phyloP scores from a whole-genome alignment of 148 eudicot genomes.

The Cornus kousa region DNA sequence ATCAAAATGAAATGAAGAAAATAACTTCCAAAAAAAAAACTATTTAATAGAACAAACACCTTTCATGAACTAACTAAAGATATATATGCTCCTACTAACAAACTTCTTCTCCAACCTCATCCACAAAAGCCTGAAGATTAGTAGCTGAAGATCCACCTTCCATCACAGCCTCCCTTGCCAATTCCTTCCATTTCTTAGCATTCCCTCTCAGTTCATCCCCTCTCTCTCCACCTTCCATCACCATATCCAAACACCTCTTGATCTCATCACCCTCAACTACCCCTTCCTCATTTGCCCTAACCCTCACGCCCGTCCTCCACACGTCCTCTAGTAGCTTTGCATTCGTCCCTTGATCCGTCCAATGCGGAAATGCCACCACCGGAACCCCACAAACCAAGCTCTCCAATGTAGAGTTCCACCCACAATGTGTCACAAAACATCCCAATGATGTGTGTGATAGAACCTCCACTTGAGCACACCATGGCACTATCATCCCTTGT shows the following conservation, averaged over 20 bases:
- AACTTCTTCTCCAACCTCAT: conserved; percentile 9
- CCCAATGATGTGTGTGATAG: conserved; percentile 24
- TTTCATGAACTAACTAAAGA: no score
- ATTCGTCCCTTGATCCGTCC: conserved; percentile 41
- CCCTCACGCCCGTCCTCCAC: conserved; percentile 37
- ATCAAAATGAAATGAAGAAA: no score
- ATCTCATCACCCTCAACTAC: conserved; percentile 31
- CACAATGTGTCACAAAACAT: conserved; percentile 52
- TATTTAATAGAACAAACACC: no score
- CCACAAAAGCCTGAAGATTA: conserved; percentile 31
- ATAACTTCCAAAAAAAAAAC: no score
- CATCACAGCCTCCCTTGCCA: conserved; percentile 27
- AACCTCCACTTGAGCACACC: conserved; percentile 21
- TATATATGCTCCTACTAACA: no score
- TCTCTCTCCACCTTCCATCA: conserved; percentile 28
- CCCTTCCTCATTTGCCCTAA: conserved; percentile 21
- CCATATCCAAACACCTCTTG: conserved; percentile 32
- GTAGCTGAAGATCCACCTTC: conserved; percentile 38
- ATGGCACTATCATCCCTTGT: conserved; percentile 32
- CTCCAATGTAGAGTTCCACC: conserved; percentile 27
- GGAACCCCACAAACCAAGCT: background rate
- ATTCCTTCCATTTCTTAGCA: conserved; percentile 33
- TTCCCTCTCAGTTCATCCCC: conserved; percentile 5
- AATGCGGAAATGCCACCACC: conserved; percentile 19
- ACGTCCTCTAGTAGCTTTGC: conserved; percentile 41